A percentile compares a stretch with the other conserved stretches of the same genome.
Conservation (phyloP, 352 stramenopile species). For the Globisporangium heterothallicum region DNA sequence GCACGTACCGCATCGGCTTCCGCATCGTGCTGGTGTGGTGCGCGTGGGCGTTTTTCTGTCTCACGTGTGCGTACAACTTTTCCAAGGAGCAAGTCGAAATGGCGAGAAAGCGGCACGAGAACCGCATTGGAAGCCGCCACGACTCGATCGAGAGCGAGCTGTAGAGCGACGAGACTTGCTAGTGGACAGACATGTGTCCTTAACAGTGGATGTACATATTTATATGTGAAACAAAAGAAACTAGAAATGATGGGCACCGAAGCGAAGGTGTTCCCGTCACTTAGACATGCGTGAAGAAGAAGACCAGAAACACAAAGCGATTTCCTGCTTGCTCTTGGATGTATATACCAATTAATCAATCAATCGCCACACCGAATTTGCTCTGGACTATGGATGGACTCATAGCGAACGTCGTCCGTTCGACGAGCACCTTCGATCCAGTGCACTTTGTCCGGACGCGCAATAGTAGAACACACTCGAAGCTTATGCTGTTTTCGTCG, state of each 20-base stretch:
- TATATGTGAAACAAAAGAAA: neutral
- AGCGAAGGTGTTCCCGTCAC: neutral
- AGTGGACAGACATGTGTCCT: neutral
- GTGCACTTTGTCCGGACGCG: too few relatives aligned
- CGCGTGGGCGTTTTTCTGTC: constrained; percentile 68
- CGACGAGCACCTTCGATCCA: too few relatives aligned
- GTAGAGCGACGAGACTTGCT: neutral
- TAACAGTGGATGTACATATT: neutral
- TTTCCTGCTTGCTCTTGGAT: neutral
- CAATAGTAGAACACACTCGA: too few relatives aligned
- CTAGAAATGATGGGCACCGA: neutral
- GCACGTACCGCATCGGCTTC: constrained; percentile 78
- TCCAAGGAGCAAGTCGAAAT: constrained; percentile 7
- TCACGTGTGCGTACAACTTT: constrained; percentile 28
- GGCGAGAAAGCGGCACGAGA: constrained; percentile 3
- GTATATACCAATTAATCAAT: neutral
- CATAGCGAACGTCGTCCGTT: too few relatives aligned
- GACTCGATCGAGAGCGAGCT: constrained; percentile 7
- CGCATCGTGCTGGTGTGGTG: constrained; percentile 76
- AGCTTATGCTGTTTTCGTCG: neutral
- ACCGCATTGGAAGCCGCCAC: neutral
- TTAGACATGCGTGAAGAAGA: neutral
- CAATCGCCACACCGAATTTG: too few relatives aligned
- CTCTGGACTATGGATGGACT: too few relatives aligned
- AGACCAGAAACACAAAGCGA: neutral